Base-by-base conservation (phyloP, 1,284 basidiomycete genomes). In the Coniferiporia sulphurascens region DNA sequence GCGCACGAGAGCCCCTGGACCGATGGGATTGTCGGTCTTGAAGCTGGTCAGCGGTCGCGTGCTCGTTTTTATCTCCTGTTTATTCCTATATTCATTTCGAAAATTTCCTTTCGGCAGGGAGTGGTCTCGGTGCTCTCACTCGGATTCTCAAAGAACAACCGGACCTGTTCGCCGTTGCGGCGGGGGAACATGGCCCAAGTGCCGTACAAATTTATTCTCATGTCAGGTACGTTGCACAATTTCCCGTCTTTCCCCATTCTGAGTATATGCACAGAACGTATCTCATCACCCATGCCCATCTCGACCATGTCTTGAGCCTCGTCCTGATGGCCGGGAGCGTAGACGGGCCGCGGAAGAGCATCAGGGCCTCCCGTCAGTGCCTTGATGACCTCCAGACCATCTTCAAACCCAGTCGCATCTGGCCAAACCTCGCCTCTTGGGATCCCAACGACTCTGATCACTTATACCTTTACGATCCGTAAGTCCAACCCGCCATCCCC, bases 371-470 rank as follows among this genome's bases (percentile, higher is more conserved):
- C 7, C 73, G 78, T 48, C 75, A 82, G 48, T 86, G 84, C 9
- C 77, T 94, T 38, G 73, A 85, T 63, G 84, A 86, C 68, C 72
- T 94, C 1, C 82, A 89, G 65, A 79, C 75, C 56, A 75, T 91
- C n/a, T 94, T 94, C 69, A 81, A 58, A n/a, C 61, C 85, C 3
- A 87, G 85, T 68, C 80, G 87, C 12, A 74, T 92, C 55, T 94
- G 91, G 91, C 91, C 91, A 1, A 87, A 85, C 64, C 79, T 94
- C 17, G 91, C 89, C 1, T 86, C 87, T 9, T 89, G 85, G 80
- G 76, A 86, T 56, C 80, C 84, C 65, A 70, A 78, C 2, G 81
- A 87, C 62, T 76, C 80, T 1, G 70, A 76, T 4, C 74, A 76
- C 62, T 83, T 82, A 58, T 74, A 86, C 45, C 68, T 89, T 58